Conservation (phyloP, 129 eudicot species). For the Lactuca saligna region DNA sequence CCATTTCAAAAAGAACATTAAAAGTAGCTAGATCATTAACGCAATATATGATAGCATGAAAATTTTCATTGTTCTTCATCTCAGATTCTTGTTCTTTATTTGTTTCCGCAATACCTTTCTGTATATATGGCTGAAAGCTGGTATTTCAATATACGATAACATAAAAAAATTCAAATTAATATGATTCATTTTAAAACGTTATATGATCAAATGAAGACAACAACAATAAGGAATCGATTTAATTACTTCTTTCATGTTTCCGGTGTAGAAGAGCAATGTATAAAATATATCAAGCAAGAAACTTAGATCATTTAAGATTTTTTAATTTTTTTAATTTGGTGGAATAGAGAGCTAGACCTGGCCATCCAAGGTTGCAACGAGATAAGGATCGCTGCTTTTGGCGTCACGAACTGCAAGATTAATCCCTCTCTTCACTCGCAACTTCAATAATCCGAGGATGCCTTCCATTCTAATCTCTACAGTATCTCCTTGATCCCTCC, state of each 20-base stretch:
- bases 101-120: not conserved
- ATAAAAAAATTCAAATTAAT: not conserved
- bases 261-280: not conserved
- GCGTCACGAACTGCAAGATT: slow-evolving; percentile 63
- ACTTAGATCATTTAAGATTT: too few species aligned
- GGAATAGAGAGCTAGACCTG: slow-evolving; percentile 34
- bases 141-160: not conserved
- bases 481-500: not conserved
- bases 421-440: slow-evolving; percentile 49
- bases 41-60: too few species aligned
- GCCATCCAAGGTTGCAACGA: slow-evolving; percentile 37
- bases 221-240: not conserved
- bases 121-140: too few species aligned
- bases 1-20: not conserved
- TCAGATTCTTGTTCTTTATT: not conserved
- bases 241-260: not conserved
- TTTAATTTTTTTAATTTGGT: not conserved
- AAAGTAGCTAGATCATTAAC: not conserved
- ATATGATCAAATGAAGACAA: too few species aligned
- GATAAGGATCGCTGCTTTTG: slow-evolving; percentile 61
- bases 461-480: slow-evolving; percentile 36
- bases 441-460: slow-evolving; percentile 42
- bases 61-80: too few species aligned
- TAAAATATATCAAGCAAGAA: too few species aligned
- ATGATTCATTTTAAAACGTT: not conserved